phyloP scores from a whole-genome alignment of 225 moss, liverwort and hornwort genomes.

The Sphagnum contortum region DNA sequence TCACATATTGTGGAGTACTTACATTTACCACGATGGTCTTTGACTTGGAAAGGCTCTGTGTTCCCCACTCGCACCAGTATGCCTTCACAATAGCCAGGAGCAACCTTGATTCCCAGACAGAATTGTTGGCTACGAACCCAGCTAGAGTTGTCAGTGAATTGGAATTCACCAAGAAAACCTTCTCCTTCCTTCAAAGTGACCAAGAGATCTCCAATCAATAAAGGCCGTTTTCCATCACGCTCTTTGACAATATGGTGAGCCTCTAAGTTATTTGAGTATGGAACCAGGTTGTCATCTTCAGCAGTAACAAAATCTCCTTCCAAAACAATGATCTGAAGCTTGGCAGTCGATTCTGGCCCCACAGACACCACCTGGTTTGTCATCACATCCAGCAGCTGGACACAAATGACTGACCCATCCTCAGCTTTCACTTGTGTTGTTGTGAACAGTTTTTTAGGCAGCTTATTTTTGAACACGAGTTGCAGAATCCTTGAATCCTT shows the following conservation, averaged over 20 bases:
- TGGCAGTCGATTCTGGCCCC: slow-evolving; percentile 30
- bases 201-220: slow-evolving; percentile 29
- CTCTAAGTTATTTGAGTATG: slow-evolving; percentile 8
- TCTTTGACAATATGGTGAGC: slow-evolving; percentile 28
- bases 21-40: slow-evolving; percentile 50
- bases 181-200: slow-evolving; percentile 37
- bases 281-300: slow-evolving; percentile 25
- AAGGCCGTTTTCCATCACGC: slow-evolving; percentile 35
- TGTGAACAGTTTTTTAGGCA: slow-evolving; percentile 35
- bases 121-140: slow-evolving; percentile 49
- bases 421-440: slow-evolving; percentile 43
- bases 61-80: slow-evolving; percentile 38
- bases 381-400: slow-evolving; percentile 22
- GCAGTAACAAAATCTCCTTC: slow-evolving; percentile 44
- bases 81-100: slow-evolving; percentile 30
- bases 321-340: slow-evolving; percentile 36
- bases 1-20: neutral
- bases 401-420: slow-evolving; percentile 29
- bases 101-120: slow-evolving; percentile 30
- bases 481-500: slow-evolving; percentile 23
- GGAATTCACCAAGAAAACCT: slow-evolving; percentile 30
- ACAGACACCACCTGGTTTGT: slow-evolving; percentile 27
- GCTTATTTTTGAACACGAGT: slow-evolving; percentile 35
- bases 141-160: slow-evolving; percentile 40
- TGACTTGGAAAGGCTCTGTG: slow-evolving; percentile 39